Evolutionary conservation across 305 asterid genomes (phyloP).

Genomic region (Solanum chacoense): DNA sequence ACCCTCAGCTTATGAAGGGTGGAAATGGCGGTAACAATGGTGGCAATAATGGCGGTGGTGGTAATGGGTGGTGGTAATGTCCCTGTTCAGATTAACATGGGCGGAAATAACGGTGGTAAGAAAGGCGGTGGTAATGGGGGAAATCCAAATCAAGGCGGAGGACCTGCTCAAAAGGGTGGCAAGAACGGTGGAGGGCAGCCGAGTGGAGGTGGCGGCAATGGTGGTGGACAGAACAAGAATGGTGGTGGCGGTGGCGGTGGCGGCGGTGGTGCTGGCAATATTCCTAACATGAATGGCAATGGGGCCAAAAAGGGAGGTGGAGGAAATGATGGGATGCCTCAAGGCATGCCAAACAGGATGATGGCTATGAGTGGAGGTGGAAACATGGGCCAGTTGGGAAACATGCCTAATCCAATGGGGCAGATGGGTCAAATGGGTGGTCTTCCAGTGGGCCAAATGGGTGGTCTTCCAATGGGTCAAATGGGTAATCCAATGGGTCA

Average conservation of each 20-base stretch:
- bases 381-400: slow-evolving; percentile 20
- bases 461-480: slow-evolving; percentile 15
- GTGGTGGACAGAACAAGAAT: slow-evolving; percentile 12
- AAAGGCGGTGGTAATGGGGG: slow-evolving; percentile 12
- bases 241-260: background rate
- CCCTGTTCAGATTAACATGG: slow-evolving; percentile 6
- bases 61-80: background rate
- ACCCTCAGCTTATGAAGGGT: background rate
- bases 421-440: slow-evolving; percentile 23
- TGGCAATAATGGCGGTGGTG: background rate
- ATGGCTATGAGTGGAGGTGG: slow-evolving; percentile 28
- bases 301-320: slow-evolving; percentile 26
- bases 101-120: slow-evolving; percentile 13
- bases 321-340: slow-evolving; percentile 23
- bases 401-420: slow-evolving; percentile 25
- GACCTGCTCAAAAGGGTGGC: slow-evolving; percentile 20
- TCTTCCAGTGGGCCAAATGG: slow-evolving; percentile 10
- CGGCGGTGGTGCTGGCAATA: slow-evolving; percentile 5
- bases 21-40: background rate
- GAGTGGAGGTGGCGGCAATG: slow-evolving; percentile 11
- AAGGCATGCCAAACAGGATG: slow-evolving; percentile 35
- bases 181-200: slow-evolving; percentile 22
- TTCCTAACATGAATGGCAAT: slow-evolving; percentile 8
- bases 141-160: slow-evolving; percentile 14
- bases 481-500: slow-evolving; percentile 17